phyloP scores from a whole-genome alignment of 1,139 yeast species.

The Meyerozyma carpophila region DNA sequence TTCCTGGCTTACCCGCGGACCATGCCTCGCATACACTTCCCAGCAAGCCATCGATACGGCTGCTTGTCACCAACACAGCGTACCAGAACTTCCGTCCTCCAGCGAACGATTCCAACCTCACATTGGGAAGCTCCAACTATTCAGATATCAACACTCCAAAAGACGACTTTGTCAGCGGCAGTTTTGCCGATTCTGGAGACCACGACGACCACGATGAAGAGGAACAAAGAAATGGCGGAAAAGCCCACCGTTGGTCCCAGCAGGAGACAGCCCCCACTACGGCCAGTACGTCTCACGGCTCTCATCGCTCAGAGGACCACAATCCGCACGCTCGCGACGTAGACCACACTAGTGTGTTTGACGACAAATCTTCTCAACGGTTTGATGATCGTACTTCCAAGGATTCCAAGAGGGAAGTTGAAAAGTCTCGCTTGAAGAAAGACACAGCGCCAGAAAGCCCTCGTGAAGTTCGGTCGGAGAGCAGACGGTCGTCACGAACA shows the following conservation, averaged over 20 bases:
- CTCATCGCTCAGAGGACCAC: constrained; percentile 5
- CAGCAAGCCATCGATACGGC: constrained; percentile 19
- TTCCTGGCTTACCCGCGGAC: constrained; percentile 2
- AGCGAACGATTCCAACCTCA: constrained; percentile 5
- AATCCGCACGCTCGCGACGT: neutral
- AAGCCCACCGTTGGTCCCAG: constrained; percentile 1
- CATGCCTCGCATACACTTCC: constrained; percentile 1
- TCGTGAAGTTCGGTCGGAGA: constrained; percentile 3
- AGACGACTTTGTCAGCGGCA: neutral
- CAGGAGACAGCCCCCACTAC: constrained; percentile 18
- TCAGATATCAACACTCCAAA: constrained; percentile 3
- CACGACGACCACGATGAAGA: constrained; percentile 6
- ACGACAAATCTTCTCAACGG: constrained; percentile 3
- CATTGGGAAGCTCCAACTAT: neutral
- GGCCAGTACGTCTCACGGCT: constrained; percentile 18
- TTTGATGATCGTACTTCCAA: neutral
- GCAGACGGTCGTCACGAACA: constrained; percentile 18
- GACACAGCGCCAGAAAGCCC: constrained; percentile 2
- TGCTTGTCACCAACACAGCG: constrained; percentile 37
- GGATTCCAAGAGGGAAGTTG: neutral
- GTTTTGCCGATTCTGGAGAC: neutral
- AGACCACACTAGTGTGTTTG: neutral
- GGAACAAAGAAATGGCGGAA: neutral
- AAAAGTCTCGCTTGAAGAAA: neutral
- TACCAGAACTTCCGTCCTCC: constrained; percentile 33